These are phyloP conservation scores for Fusarium lyarnte DNA, from an alignment of 2,329 filamentous ascomycete species.

Conservation along the genomic window DNA sequence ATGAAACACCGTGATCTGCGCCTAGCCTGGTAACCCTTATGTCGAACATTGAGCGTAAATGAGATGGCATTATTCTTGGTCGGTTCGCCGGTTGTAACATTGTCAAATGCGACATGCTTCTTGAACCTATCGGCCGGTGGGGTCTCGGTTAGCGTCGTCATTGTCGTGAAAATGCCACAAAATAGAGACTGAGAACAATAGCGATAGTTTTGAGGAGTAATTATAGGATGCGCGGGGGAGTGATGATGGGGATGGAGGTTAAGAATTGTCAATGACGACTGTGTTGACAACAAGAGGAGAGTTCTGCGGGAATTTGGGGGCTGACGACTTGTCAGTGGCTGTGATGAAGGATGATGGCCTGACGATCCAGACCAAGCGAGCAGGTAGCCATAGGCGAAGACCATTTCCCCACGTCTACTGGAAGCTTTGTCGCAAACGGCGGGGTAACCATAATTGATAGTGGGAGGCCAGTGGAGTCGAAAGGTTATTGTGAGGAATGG, in stretches of 20 bases:
- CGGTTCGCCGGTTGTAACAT: conserved; percentile 65
- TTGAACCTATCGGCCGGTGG: conserved; percentile 61
- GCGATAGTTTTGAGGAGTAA: conserved; percentile 1
- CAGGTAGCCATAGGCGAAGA: conserved; percentile 21
- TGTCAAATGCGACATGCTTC: conserved; percentile 69
- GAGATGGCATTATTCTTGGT: conserved; percentile 71
- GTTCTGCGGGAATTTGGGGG: conserved; percentile 43
- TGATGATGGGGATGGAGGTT: neutral
- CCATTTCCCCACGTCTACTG: conserved; percentile 39
- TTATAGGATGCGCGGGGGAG: neutral
- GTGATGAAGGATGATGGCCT: conserved; percentile 41
- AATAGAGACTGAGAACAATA: conserved; percentile 13
- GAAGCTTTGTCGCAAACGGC: conserved; percentile 41
- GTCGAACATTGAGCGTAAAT: conserved; percentile 84
- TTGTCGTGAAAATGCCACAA: conserved; percentile 39
- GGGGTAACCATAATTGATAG: conserved; percentile 39
- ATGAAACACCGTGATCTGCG: conserved; percentile 88
- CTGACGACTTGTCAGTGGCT: conserved; percentile 35
- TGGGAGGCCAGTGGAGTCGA: conserved; percentile 34
- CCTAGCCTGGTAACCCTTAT: conserved; percentile 84
- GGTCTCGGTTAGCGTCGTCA: conserved; percentile 56
- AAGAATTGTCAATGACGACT: conserved; percentile 21
- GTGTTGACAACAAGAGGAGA: conserved; percentile 11
- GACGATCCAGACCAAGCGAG: conserved; percentile 39
- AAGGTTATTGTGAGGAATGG: conserved; percentile 28